These are phyloP conservation scores for Phytophthora fragariae DNA, from an alignment of 352 stramenopile species.

Conservation along the genomic window DNA sequence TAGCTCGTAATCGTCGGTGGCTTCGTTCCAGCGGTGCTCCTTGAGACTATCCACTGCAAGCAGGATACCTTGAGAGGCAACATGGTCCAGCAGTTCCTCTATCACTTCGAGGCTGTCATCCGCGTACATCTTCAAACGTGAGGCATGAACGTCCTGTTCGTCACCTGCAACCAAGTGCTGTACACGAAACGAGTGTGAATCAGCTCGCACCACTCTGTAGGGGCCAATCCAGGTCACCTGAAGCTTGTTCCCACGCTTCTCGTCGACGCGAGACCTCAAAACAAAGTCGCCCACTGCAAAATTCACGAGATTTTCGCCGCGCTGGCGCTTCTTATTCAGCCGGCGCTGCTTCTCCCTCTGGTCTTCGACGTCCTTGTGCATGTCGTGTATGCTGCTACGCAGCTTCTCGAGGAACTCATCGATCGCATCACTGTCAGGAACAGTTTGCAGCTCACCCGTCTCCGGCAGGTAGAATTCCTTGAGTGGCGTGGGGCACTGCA, in stretches of 20 bases:
- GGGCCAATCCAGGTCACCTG: conserved; percentile 5
- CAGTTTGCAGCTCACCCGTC: background rate
- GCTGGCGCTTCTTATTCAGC: background rate
- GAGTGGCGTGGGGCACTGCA: conserved; percentile 1
- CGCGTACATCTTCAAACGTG: conserved; percentile 7
- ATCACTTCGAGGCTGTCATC: background rate
- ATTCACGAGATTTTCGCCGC: conserved; percentile 6
- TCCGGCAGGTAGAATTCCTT: background rate
- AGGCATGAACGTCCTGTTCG: conserved; percentile 1
- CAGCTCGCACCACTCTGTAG: background rate
- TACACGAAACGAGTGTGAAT: conserved; percentile 4
- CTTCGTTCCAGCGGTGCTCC: background rate
- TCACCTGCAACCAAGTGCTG: background rate
- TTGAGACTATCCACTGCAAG: background rate
- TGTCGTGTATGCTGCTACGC: background rate
- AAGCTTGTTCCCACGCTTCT: conserved; percentile 16
- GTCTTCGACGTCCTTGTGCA: background rate
- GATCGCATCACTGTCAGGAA: background rate
- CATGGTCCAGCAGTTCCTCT: conserved; percentile 11
- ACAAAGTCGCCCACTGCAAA: conserved; percentile 19
- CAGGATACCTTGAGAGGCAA: conserved; percentile 8
- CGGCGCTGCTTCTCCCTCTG: conserved; percentile 5
- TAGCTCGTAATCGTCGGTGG: background rate
- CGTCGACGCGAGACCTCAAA: conserved; percentile 5
- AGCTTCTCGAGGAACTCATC: background rate